Conservation (phyloP, 202 grass and related monocot species). For the Miscanthus sacchariflorus region DNA sequence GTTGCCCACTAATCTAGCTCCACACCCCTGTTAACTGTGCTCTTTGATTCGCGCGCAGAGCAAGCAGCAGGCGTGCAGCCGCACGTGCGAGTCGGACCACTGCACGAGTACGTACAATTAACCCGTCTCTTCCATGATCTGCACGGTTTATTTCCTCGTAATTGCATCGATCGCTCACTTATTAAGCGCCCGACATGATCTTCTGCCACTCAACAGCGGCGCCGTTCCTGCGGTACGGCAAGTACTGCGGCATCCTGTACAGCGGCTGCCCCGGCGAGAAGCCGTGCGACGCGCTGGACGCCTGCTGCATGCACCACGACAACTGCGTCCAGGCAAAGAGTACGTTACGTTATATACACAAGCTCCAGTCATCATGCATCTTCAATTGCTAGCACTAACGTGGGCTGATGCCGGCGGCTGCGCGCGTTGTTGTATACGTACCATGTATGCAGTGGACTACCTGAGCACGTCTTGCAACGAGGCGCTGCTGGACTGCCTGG, state of each 20-base stretch:
- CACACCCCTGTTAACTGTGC: background rate
- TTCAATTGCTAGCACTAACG: background rate
- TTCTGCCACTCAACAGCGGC: slow-evolving; percentile 46
- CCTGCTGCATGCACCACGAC: slow-evolving; percentile 99
- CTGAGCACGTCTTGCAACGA: slow-evolving; percentile 88
- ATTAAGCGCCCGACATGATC: background rate
- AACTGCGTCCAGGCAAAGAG: slow-evolving; percentile 77
- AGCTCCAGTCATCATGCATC: background rate
- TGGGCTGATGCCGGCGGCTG: background rate
- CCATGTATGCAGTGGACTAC: slow-evolving; percentile 67
- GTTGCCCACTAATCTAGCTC: background rate
- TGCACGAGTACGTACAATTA: slow-evolving; percentile 66
- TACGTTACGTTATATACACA: background rate
- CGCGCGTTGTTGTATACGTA: background rate
- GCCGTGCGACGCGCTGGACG: slow-evolving; percentile 92
- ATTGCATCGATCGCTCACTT: background rate
- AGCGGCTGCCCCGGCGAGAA: slow-evolving; percentile 95
- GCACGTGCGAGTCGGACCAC: slow-evolving; percentile 89
- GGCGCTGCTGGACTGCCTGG: slow-evolving; percentile 79
- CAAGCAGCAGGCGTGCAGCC: slow-evolving; percentile 87
- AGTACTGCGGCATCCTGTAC: slow-evolving; percentile 98
- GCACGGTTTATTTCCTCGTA: background rate
- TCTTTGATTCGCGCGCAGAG: slow-evolving; percentile 45
- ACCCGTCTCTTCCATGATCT: background rate
- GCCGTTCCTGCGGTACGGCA: slow-evolving; percentile 90